Evolutionary conservation across 768 basidiomycete genomes (phyloP).

Genomic region (Lactarius deliciosus): DNA sequence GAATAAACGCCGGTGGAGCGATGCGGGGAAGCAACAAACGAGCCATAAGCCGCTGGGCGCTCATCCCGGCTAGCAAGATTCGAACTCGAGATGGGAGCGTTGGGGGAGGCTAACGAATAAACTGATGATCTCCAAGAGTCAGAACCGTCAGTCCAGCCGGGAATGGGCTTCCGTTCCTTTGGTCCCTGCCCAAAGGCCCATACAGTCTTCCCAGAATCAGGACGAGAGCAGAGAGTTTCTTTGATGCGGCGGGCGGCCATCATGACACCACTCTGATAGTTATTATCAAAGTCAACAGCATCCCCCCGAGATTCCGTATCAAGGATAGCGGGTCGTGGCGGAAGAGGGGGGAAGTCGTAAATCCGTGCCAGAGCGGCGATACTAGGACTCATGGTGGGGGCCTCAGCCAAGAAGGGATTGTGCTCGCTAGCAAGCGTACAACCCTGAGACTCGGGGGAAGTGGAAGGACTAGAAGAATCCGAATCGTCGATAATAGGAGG

Average conservation of each 20-base stretch:
- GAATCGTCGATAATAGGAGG: constrained; percentile 36
- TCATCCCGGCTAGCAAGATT: constrained; percentile 36
- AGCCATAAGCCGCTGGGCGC: constrained; percentile 42
- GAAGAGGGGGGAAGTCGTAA: constrained; percentile 52
- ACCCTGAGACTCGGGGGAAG: constrained; percentile 29
- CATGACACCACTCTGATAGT: constrained; percentile 63
- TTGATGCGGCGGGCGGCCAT: constrained; percentile 63
- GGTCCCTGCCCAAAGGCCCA: constrained; percentile 28
- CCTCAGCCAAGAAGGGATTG: constrained; percentile 28
- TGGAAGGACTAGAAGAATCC: constrained; percentile 33
- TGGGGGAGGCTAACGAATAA: constrained; percentile 52
- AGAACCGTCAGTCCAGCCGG: constrained; percentile 69
- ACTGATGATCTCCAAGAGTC: constrained; percentile 66
- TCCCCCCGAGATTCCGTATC: constrained; percentile 33
- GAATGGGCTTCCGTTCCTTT: constrained; percentile 45
- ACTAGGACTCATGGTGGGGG: constrained; percentile 32
- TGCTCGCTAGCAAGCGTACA: constrained; percentile 22
- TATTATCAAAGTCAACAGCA: constrained; percentile 32
- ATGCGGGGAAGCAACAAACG: constrained; percentile 54
- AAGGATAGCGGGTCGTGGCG: constrained; percentile 49
- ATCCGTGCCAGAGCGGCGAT: constrained; percentile 41
- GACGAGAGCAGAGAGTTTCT: constrained; percentile 45
- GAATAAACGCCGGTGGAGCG: constrained; percentile 49
- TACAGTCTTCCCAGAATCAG: constrained; percentile 36
- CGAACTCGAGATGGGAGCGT: constrained; percentile 30